Evolutionary conservation across 331 rosid species (phyloP).

Genomic region (Cydonia oblonga): DNA sequence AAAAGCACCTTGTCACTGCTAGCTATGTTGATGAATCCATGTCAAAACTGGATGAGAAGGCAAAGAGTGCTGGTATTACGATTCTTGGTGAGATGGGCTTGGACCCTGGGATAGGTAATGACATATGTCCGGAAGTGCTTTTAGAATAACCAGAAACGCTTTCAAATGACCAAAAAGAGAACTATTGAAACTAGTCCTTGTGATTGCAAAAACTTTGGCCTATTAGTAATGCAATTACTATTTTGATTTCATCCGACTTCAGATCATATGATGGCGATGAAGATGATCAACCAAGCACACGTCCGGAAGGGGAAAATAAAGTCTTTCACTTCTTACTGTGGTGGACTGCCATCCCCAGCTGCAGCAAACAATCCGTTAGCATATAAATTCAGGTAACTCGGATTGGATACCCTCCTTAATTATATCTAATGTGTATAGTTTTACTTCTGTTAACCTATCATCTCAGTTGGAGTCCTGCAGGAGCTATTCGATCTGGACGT

Average conservation of each 20-base stretch:
- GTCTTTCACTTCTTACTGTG: slow-evolving; percentile 85
- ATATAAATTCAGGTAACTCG: slow-evolving; percentile 78
- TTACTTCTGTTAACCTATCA: slow-evolving; percentile 6
- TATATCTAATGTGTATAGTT: not conserved
- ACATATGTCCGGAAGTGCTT: no score
- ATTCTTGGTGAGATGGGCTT: slow-evolving; percentile 97
- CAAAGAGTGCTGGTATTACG: slow-evolving; percentile 71
- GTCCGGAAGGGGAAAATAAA: slow-evolving; percentile 47
- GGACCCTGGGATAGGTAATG: slow-evolving; percentile 94
- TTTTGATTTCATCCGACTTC: slow-evolving; percentile 8
- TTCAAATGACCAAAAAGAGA: no score
- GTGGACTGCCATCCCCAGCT: slow-evolving; percentile 92
- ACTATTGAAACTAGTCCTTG: no score
- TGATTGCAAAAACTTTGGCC: no score
- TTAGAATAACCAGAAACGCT: no score
- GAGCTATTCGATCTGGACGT: slow-evolving; percentile 80
- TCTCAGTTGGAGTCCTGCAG: slow-evolving; percentile 92
- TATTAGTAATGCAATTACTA: no score
- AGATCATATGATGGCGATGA: slow-evolving; percentile 99
- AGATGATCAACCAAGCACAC: slow-evolving; percentile 75
- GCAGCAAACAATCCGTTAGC: slow-evolving; percentile 95
- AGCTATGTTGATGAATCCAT: slow-evolving; percentile 85
- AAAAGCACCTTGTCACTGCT: slow-evolving; percentile 84
- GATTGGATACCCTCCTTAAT: not conserved
- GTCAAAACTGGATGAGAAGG: slow-evolving; percentile 58